Evolutionary conservation across 2,329 filamentous ascomycete genomes (phyloP).

Genomic region (Lachnellula subtilissima): DNA sequence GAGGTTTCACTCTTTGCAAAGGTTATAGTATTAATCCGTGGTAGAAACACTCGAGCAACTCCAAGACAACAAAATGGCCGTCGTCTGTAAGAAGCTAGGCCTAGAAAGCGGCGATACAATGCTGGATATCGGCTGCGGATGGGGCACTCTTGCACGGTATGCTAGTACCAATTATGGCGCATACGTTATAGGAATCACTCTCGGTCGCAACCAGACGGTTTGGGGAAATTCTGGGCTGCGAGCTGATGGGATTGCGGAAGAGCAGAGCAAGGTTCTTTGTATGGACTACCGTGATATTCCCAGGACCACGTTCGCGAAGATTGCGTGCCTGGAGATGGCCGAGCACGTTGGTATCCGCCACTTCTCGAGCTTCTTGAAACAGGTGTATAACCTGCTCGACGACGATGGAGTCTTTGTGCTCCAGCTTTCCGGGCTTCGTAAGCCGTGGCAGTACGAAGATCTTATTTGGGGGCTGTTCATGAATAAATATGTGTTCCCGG

Average conservation of each 20-base stretch:
- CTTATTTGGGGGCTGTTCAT: slow-evolving; percentile 98
- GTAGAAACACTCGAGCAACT: slow-evolving; percentile 83
- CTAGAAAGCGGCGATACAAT: slow-evolving; percentile 75
- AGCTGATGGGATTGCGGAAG: slow-evolving; percentile 74
- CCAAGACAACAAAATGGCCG: slow-evolving; percentile 93
- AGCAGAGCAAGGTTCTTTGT: slow-evolving; percentile 88
- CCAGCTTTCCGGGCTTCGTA: slow-evolving; percentile 89
- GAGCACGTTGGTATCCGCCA: slow-evolving; percentile 96
- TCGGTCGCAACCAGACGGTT: slow-evolving; percentile 91
- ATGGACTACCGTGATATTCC: slow-evolving; percentile 97
- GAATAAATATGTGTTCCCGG: slow-evolving; percentile 99
- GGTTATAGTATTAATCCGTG: too few relatives aligned
- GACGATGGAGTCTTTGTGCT: slow-evolving; percentile 95
- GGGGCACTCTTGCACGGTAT: slow-evolving; percentile 92
- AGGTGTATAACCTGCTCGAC: slow-evolving; percentile 92
- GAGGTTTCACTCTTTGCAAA: too few relatives aligned
- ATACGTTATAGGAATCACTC: slow-evolving; percentile 78
- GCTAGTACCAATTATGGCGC: slow-evolving; percentile 89
- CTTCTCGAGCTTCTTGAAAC: slow-evolving; percentile 72
- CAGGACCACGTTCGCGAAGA: slow-evolving; percentile 80
- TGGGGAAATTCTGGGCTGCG: slow-evolving; percentile 92
- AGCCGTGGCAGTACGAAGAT: slow-evolving; percentile 97
- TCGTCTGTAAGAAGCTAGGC: slow-evolving; percentile 94
- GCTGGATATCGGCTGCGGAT: slow-evolving; percentile 95
- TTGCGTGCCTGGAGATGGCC: slow-evolving; percentile 96